These are phyloP conservation scores for Mucor piriformis DNA, from an alignment of 371 early-diverging fungal species.

Conservation along the genomic window DNA sequence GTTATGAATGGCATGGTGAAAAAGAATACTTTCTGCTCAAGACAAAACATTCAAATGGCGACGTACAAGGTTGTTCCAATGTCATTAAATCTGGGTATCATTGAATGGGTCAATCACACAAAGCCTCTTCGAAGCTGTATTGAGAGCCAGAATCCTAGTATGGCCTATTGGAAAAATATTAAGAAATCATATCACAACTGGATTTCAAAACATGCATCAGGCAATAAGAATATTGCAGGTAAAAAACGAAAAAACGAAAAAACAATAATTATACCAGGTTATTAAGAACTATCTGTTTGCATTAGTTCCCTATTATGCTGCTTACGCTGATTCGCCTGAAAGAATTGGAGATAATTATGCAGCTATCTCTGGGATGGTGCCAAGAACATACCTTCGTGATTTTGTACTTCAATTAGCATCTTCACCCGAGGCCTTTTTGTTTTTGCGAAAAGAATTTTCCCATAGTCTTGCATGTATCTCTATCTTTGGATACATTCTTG, in stretches of 20 bases:
- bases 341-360: slow-evolving; percentile 48
- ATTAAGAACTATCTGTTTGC: neutral
- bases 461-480: slow-evolving; percentile 63
- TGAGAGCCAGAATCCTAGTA: slow-evolving; percentile 35
- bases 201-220: slow-evolving; percentile 4
- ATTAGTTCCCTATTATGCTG: slow-evolving; percentile 25
- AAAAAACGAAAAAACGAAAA: neutral
- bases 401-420: slow-evolving; percentile 53
- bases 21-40: slow-evolving; percentile 55
- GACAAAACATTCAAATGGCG: slow-evolving; percentile 46
- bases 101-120: slow-evolving; percentile 65
- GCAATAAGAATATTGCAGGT: slow-evolving; percentile 1
- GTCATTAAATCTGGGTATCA: slow-evolving; percentile 64
- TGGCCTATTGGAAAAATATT: slow-evolving; percentile 24
- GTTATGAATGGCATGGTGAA: slow-evolving; percentile 75
- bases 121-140: slow-evolving; percentile 55
- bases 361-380: slow-evolving; percentile 29
- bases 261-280: too few species aligned
- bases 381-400: slow-evolving; percentile 47
- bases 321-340: slow-evolving; percentile 52
- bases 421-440: slow-evolving; percentile 70
- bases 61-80: slow-evolving; percentile 76
- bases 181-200: slow-evolving; percentile 38
- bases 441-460: slow-evolving; percentile 60
- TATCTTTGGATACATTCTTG: slow-evolving; percentile 68